Conservation (phyloP, 495 filamentous ascomycete genomes). For the Penicillium paxilli region DNA sequence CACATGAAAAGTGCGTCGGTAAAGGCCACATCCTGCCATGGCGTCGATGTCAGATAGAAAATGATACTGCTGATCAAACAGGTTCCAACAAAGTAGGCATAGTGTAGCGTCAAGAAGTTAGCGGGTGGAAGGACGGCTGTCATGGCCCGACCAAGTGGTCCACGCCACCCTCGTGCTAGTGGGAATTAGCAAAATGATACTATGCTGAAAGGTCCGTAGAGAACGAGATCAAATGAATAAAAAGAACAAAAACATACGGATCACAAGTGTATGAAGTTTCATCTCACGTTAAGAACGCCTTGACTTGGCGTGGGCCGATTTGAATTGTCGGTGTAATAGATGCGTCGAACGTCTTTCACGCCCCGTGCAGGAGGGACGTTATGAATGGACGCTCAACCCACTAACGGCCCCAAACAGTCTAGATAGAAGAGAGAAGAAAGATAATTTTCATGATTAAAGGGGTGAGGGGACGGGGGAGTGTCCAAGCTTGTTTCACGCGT, state of each 20-base stretch:
- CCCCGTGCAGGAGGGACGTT: neutral
- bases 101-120: constrained; percentile 79
- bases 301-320: neutral
- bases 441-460: neutral
- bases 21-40: constrained; percentile 64
- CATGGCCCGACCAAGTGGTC: constrained; percentile 21
- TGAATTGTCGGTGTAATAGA: neutral
- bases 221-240: neutral
- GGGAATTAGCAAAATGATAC: neutral
- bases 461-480: neutral
- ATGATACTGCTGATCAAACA: constrained; percentile 66
- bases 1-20: constrained; percentile 75
- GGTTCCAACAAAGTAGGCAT: constrained; percentile 73
- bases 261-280: constrained; percentile 5
- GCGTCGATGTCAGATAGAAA: constrained; percentile 70
- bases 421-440: neutral
- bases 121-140: constrained; percentile 42
- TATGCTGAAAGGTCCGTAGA: too few species aligned
- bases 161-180: constrained; percentile 23
- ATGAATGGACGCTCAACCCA: neutral
- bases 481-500: neutral
- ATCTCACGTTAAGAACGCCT: too few species aligned
- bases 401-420: neutral
- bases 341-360: neutral
- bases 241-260: constrained; percentile 12